These are phyloP conservation scores for Boletellus deceptivus DNA, from an alignment of 1,284 basidiomycete species.

Conservation along the genomic window DNA sequence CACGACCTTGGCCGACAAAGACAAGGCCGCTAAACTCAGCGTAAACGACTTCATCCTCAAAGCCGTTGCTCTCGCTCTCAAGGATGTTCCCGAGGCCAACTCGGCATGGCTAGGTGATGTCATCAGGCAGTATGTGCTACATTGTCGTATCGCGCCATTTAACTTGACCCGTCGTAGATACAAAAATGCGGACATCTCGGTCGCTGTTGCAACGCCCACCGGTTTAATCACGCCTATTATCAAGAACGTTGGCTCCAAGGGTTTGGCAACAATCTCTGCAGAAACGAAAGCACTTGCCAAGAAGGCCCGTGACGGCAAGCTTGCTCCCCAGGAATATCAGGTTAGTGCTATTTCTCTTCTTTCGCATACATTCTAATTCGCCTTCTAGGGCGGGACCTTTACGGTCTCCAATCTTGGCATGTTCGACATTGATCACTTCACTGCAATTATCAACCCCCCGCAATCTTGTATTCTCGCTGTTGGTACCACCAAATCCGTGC, in stretches of 20 bases:
- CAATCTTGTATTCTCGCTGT: slow-evolving; percentile 98
- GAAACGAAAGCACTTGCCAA: slow-evolving; percentile 91
- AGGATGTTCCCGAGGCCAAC: slow-evolving; percentile 97
- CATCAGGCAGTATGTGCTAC: slow-evolving; percentile 79
- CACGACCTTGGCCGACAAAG: slow-evolving; percentile 80
- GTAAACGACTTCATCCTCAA: slow-evolving; percentile 99
- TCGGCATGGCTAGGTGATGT: slow-evolving; percentile 96
- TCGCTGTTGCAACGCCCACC: slow-evolving; percentile 95
- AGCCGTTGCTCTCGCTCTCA: slow-evolving; percentile 86
- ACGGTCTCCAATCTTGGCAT: slow-evolving; percentile 99
- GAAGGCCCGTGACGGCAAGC: slow-evolving; percentile 96
- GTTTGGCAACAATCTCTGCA: slow-evolving; percentile 88
- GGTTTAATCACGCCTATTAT: slow-evolving; percentile 98
- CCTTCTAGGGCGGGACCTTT: slow-evolving; percentile 86
- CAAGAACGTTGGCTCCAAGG: slow-evolving; percentile 90
- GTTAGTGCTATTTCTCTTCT: slow-evolving; percentile 34
- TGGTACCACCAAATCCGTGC: slow-evolving; percentile 81
- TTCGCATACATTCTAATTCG: slow-evolving; percentile 5
- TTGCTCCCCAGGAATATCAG: slow-evolving; percentile 96
- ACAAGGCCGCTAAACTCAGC: slow-evolving; percentile 86
- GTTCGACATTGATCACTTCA: slow-evolving; percentile 95
- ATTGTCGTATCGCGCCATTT: neutral
- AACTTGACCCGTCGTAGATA: slow-evolving; percentile 53
- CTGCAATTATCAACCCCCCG: slow-evolving; percentile 98
- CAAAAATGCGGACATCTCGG: slow-evolving; percentile 94